Conservation (phyloP, 257 asterid genomes). For the Penstemon eatonii region DNA sequence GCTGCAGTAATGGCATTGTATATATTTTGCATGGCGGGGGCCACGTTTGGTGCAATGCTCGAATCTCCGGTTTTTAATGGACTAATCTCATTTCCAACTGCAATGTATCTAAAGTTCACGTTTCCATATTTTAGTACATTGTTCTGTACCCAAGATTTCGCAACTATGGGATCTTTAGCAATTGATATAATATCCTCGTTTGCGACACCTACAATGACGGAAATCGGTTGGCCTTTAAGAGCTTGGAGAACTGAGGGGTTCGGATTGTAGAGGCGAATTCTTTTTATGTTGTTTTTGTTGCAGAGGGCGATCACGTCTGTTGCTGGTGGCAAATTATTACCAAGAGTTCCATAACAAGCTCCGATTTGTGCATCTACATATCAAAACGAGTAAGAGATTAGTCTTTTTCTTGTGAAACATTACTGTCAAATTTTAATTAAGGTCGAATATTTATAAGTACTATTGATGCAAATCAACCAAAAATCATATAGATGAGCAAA, state of each 20-base stretch:
- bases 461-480: background rate
- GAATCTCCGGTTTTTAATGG: conserved; percentile 14
- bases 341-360: conserved; percentile 46
- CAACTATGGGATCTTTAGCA: conserved; percentile 16
- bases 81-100: conserved; percentile 44
- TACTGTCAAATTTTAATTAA: too few species aligned
- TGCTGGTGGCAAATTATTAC: conserved; percentile 30
- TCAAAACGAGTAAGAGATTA: background rate
- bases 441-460: too few species aligned
- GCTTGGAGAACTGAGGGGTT: conserved; percentile 38
- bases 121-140: conserved; percentile 19
- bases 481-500: too few species aligned
- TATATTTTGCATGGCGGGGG: conserved; percentile 35
- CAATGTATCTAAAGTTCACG: conserved; percentile 30
- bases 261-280: conserved; percentile 38
- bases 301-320: conserved; percentile 34
- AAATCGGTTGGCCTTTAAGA: conserved; percentile 23
- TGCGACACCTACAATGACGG: conserved; percentile 32
- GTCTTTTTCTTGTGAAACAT: background rate
- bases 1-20: conserved; percentile 9
- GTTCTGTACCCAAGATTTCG: conserved; percentile 37
- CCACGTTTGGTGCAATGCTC: conserved; percentile 21
- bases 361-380: conserved; percentile 37
- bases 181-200: conserved; percentile 33
- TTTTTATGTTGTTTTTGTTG: conserved; percentile 28